phyloP scores from a whole-genome alignment of 305 asterid species.

The Fraxinus floribunda region DNA sequence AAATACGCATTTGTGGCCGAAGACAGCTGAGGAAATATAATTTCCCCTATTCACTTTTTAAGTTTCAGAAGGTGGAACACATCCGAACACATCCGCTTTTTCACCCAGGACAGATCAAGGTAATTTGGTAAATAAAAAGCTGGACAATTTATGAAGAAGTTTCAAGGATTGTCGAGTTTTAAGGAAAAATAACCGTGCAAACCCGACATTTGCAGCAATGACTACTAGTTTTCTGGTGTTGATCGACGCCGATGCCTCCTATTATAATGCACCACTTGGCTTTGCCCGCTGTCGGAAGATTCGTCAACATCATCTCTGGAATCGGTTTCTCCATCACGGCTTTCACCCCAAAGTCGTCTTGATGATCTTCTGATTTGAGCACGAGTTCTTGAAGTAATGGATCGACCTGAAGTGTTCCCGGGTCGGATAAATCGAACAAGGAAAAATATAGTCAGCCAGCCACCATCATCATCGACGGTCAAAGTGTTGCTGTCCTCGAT shows the following conservation, averaged over 20 bases:
- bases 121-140: background rate
- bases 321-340: slow-evolving; percentile 46
- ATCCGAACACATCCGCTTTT: background rate
- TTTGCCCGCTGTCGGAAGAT: slow-evolving; percentile 37
- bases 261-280: slow-evolving; percentile 33
- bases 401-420: slow-evolving; percentile 43
- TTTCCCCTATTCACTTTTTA: background rate
- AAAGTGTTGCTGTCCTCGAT: slow-evolving; percentile 50
- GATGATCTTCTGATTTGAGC: slow-evolving; percentile 46
- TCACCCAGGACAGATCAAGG: background rate
- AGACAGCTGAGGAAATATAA: background rate
- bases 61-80: background rate
- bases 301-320: slow-evolving; percentile 48
- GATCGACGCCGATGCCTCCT: slow-evolving; percentile 34
- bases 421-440: slow-evolving; percentile 68
- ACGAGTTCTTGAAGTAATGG: slow-evolving; percentile 50
- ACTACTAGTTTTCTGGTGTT: slow-evolving; percentile 38
- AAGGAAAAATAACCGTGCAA: background rate
- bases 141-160: background rate
- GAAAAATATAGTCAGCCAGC: slow-evolving; percentile 66
- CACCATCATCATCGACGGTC: slow-evolving; percentile 64
- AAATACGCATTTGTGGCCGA: background rate
- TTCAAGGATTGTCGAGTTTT: background rate
- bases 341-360: slow-evolving; percentile 76
- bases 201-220: background rate